Evolutionary conservation across 495 filamentous ascomycete genomes (phyloP).

Genomic region (Penicillium coffeae): DNA sequence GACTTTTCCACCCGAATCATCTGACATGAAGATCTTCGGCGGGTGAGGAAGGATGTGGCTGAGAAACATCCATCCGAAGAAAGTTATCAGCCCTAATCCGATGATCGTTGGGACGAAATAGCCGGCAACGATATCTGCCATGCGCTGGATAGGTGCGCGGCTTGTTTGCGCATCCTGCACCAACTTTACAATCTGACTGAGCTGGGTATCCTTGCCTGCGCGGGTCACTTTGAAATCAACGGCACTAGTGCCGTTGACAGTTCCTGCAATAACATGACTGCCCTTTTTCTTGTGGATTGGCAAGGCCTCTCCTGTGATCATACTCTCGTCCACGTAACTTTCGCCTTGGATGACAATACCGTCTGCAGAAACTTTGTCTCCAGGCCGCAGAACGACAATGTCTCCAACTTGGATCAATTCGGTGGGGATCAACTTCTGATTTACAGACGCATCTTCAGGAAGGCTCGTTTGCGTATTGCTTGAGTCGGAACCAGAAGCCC

Average conservation of each 20-base stretch:
- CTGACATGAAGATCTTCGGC: slow-evolving; percentile 82
- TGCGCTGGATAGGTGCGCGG: slow-evolving; percentile 88
- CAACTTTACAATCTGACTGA: slow-evolving; percentile 95
- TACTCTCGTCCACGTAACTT: slow-evolving; percentile 93
- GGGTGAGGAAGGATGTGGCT: slow-evolving; percentile 80
- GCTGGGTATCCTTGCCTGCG: slow-evolving; percentile 90
- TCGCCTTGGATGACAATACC: slow-evolving; percentile 83
- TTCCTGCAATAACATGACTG: slow-evolving; percentile 82
- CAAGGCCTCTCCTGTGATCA: slow-evolving; percentile 97
- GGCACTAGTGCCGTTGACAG: slow-evolving; percentile 88
- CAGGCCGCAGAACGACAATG: slow-evolving; percentile 86
- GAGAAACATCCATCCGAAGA: slow-evolving; percentile 90
- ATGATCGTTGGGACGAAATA: slow-evolving; percentile 93
- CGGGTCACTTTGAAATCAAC: slow-evolving; percentile 91
- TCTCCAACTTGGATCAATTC: slow-evolving; percentile 95
- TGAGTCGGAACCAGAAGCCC: slow-evolving; percentile 37
- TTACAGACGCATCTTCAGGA: slow-evolving; percentile 53
- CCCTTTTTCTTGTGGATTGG: slow-evolving; percentile 85
- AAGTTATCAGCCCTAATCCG: slow-evolving; percentile 77
- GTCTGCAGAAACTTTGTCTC: slow-evolving; percentile 96
- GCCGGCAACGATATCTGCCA: slow-evolving; percentile 88
- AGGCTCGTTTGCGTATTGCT: slow-evolving; percentile 42
- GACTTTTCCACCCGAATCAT: slow-evolving; percentile 76
- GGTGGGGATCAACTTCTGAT: slow-evolving; percentile 82
- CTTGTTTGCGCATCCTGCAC: slow-evolving; percentile 96